Evolutionary conservation across 176 grass and related monocot genomes (phyloP).

Genomic region (Metroxylon sagu): DNA sequence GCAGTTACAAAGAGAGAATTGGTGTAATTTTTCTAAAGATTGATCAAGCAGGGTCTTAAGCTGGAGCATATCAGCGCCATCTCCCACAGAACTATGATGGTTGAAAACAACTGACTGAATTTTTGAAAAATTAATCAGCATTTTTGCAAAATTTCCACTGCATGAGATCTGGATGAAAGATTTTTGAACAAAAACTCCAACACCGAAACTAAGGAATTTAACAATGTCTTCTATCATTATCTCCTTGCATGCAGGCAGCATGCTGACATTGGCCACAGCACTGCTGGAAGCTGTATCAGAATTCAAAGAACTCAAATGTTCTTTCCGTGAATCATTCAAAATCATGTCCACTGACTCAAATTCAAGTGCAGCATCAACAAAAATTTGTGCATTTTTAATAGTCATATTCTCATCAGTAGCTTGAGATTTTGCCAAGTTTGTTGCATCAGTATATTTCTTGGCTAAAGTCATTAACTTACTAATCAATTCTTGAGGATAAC

Average conservation of each 20-base stretch:
- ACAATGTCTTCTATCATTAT: conserved; percentile 21
- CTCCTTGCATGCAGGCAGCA: conserved; percentile 21
- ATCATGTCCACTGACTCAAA: conserved; percentile 44
- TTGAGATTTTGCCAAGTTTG: conserved; percentile 5
- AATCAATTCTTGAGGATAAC: conserved; percentile 48
- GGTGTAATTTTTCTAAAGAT: conserved; percentile 23
- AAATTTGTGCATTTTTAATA: conserved; percentile 23
- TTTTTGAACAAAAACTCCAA: conserved; percentile 52
- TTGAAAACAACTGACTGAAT: conserved; percentile 45
- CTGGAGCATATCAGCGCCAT: conserved; percentile 19
- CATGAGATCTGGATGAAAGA: conserved; percentile 43
- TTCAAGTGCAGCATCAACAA: conserved; percentile 43
- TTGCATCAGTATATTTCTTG: conserved; percentile 11
- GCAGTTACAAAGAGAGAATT: conserved; percentile 42
- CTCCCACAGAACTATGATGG: conserved; percentile 22
- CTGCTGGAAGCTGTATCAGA: conserved; percentile 14
- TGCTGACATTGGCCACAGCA: conserved; percentile 29
- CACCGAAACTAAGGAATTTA: conserved; percentile 32
- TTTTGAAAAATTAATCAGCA: conserved; percentile 38
- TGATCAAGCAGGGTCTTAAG: conserved; percentile 7
- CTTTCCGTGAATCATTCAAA: conserved; percentile 39
- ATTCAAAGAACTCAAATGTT: conserved; percentile 8
- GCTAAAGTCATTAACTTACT: conserved; percentile 38
- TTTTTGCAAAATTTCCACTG: conserved; percentile 29
- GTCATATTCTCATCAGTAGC: conserved; percentile 17